These are phyloP conservation scores for Hordeum pubiflorum DNA, from an alignment of 202 grass and related monocot genomes.

Conservation along the genomic window DNA sequence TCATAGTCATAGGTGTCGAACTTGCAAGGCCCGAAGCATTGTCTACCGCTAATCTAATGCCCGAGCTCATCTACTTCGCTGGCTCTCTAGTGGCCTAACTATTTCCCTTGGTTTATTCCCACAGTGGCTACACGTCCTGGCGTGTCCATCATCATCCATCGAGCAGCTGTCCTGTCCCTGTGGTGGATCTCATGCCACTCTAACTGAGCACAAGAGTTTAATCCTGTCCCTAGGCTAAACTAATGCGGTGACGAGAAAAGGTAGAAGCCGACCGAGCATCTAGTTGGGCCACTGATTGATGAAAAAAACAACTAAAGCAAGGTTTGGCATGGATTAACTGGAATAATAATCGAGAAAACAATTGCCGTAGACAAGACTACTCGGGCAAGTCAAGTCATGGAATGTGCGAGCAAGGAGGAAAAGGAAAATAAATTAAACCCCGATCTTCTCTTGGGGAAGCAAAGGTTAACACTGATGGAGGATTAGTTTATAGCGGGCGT, in stretches of 20 bases:
- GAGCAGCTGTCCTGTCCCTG: background rate
- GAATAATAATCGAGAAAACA: slow-evolving; percentile 20
- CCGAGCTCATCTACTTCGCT: slow-evolving; percentile 6
- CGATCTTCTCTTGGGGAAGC: slow-evolving; percentile 36
- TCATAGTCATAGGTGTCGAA: slow-evolving; percentile 32
- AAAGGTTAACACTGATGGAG: slow-evolving; percentile 16
- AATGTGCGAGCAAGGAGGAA: slow-evolving; percentile 27
- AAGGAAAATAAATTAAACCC: background rate
- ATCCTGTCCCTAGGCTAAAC: background rate
- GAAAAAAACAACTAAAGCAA: background rate
- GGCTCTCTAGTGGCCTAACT: slow-evolving; percentile 21
- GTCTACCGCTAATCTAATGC: background rate
- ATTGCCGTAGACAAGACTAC: slow-evolving; percentile 32
- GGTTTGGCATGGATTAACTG: slow-evolving; percentile 34
- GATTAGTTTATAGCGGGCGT: background rate
- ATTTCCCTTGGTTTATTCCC: slow-evolving; percentile 24
- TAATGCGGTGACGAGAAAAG: slow-evolving; percentile 10
- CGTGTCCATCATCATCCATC: background rate
- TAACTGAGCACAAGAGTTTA: slow-evolving; percentile 25
- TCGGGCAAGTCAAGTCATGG: slow-evolving; percentile 45
- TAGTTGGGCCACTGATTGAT: slow-evolving; percentile 3
- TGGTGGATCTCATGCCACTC: slow-evolving; percentile 26
- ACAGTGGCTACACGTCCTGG: slow-evolving; percentile 9
- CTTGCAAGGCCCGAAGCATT: background rate
- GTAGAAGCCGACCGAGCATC: slow-evolving; percentile 31